A percentile compares a stretch with the other conserved stretches of the same genome.
These are phyloP conservation scores for Pyrenula massariospora DNA, from an alignment of 495 filamentous ascomycete genomes.

Conservation along the genomic window DNA sequence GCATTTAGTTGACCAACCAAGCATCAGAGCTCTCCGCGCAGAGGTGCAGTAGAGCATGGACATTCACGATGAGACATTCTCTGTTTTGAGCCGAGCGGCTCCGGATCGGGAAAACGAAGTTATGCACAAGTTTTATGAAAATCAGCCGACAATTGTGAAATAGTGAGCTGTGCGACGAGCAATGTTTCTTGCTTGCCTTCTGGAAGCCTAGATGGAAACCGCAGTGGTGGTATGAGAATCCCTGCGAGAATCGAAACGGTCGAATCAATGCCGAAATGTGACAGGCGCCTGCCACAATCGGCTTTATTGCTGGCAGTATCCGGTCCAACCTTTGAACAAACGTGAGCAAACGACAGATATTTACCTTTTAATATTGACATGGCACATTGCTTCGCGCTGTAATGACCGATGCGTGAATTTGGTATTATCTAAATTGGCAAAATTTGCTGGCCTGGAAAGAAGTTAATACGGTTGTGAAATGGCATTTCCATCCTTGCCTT, in stretches of 20 bases:
- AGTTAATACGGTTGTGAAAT: too few relatives aligned
- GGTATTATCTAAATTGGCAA: too few relatives aligned
- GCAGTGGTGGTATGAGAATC: not conserved
- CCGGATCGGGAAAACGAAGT: not conserved
- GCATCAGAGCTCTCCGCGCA: not conserved
- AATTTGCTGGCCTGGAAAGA: too few relatives aligned
- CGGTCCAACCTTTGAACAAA: too few relatives aligned
- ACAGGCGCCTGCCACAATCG: too few relatives aligned
- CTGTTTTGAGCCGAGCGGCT: not conserved
- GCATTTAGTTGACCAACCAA: not conserved
- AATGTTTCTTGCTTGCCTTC: too few relatives aligned
- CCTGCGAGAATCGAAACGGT: not conserved
- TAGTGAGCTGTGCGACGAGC: not conserved
- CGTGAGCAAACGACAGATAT: too few relatives aligned
- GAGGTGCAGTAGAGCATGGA: not conserved
- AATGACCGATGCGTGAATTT: too few relatives aligned
- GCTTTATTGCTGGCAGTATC: too few relatives aligned
- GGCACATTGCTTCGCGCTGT: too few relatives aligned
- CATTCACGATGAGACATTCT: not conserved
- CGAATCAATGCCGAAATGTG: not conserved
- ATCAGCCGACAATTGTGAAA: not conserved
- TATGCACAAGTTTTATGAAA: not conserved
- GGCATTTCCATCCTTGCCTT: too few relatives aligned
- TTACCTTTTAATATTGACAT: too few relatives aligned
- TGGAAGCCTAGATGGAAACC: not conserved